Evolutionary conservation across 2,329 filamentous ascomycete species (phyloP).

Genomic region (Ophiostoma sp.): DNA sequence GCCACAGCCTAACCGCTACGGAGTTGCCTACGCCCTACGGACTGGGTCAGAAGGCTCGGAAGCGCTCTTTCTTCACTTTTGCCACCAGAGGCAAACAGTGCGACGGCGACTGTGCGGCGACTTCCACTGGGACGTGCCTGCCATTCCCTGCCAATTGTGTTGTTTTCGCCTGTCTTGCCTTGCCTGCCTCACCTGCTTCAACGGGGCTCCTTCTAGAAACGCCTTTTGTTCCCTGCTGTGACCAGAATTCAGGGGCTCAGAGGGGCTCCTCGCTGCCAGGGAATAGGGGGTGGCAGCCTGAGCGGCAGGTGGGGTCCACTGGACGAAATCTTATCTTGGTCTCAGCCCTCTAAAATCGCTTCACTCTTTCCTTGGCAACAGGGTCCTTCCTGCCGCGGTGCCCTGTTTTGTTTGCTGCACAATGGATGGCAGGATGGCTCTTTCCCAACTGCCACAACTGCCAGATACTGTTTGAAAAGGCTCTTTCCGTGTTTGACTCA

Average conservation of each 20-base stretch:
- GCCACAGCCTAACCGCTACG: constrained; percentile 9
- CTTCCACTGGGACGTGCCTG: background rate
- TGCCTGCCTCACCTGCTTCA: background rate
- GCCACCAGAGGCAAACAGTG: constrained; percentile 20
- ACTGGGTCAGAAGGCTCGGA: background rate
- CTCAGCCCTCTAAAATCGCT: background rate
- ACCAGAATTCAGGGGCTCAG: background rate
- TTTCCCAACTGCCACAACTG: constrained; percentile 1
- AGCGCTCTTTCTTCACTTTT: background rate
- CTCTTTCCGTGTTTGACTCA: background rate
- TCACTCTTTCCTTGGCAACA: constrained; percentile 4
- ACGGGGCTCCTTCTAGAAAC: background rate
- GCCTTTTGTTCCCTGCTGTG: background rate
- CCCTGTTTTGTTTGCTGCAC: background rate
- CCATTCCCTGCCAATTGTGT: background rate
- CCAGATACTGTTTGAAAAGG: too few relatives aligned
- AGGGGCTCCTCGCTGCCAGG: background rate
- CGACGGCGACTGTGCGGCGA: constrained; percentile 10
- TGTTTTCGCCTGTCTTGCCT: background rate
- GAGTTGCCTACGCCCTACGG: constrained; percentile 7
- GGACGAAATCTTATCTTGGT: background rate
- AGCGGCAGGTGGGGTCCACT: background rate
- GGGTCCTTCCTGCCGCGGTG: background rate
- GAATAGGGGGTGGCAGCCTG: background rate
- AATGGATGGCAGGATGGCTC: too few relatives aligned